These are phyloP conservation scores for Tetratostichococcus sp. DNA, from an alignment of 139 green algal species.

Conservation along the genomic window DNA sequence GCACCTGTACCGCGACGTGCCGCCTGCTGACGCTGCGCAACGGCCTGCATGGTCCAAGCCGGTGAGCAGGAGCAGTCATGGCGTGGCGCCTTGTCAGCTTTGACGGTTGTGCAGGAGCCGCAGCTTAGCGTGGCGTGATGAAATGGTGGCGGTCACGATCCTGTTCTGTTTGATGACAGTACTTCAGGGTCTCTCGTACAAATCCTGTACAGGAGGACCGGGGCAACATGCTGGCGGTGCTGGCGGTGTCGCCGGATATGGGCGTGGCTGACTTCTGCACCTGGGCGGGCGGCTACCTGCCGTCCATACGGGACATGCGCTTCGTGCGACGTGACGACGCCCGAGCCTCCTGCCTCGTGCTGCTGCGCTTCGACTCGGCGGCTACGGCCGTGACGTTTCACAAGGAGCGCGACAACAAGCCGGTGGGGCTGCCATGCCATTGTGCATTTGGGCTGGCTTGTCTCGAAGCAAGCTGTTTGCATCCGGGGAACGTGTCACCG, in stretches of 20 bases:
- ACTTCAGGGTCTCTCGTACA: too few species aligned
- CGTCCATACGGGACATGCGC: constrained; percentile 54
- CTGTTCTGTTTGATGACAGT: not conserved
- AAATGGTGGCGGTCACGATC: too few species aligned
- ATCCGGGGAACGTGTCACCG: too few species aligned
- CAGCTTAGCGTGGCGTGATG: too few species aligned
- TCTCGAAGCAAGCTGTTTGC: too few species aligned
- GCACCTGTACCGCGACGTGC: constrained; percentile 71
- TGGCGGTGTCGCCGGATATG: constrained; percentile 85
- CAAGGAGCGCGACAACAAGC: constrained; percentile 70
- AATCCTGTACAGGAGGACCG: constrained; percentile 17
- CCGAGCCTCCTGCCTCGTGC: constrained; percentile 70
- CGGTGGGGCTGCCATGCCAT: constrained; percentile 38
- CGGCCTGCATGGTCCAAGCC: not conserved
- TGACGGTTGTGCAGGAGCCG: too few species aligned
- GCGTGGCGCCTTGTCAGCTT: too few species aligned
- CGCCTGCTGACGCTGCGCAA: not conserved
- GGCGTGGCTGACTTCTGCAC: constrained; percentile 84
- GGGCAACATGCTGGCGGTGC: constrained; percentile 60
- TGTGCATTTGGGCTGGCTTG: too few species aligned
- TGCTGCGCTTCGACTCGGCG: constrained; percentile 73
- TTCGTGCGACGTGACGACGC: constrained; percentile 69
- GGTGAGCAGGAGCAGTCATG: not conserved
- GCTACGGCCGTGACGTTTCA: constrained; percentile 74
- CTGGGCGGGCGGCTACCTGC: constrained; percentile 79